Evolutionary conservation across 257 asterid species (phyloP), one percentile per base, ranked within the genome.

Genomic region (Jacaranda mimosifolia): DNA sequence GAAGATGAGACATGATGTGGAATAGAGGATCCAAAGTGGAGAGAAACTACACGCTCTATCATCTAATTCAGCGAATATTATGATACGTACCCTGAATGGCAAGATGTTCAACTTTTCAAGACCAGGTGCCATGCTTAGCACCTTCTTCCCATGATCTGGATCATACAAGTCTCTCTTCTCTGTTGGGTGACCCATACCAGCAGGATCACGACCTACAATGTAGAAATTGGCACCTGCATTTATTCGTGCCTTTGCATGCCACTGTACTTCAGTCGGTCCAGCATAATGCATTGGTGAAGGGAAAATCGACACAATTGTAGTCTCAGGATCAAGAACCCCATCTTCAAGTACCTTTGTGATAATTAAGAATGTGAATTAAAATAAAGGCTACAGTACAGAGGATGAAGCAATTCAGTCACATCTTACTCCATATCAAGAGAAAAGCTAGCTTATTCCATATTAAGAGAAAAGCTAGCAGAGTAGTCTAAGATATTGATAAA

Each of bases 271-370:
- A 73, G 97, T 92, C 67, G 97, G 97, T 53, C 97, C 97, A 14
- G 97, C 97, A 77, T 92, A 92, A 84, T 87, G 97, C 97, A 92
- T 92, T 6, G 96, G 98, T 5, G 98, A 93, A 26, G 98, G 98
- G 76, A 93, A 93, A 77, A 93, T 93, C 21, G 97, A 77, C n/a
- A 93, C 94, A 36, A 93, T 84, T 3, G 98, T 93, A 17, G 91
- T 93, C 75, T 87, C 86, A 5, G 98, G 96, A 86, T 93, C 97
- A 63, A 92, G 90, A 86, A 92, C 86, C 53, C 95, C 95, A 55
- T 89, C 98, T 83, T 93, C 98, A 18, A 93, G 92, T 21, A 91
- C 98, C 98, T 91, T 81, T n/a, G 8, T 3, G 42, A 63, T 73
- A 68, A 69, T 18, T 39, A 40, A 79, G 48, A 48, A 48, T 26